Evolutionary conservation across 306 rosid genomes (phyloP).

Genomic region (Fagus sylvatica): DNA sequence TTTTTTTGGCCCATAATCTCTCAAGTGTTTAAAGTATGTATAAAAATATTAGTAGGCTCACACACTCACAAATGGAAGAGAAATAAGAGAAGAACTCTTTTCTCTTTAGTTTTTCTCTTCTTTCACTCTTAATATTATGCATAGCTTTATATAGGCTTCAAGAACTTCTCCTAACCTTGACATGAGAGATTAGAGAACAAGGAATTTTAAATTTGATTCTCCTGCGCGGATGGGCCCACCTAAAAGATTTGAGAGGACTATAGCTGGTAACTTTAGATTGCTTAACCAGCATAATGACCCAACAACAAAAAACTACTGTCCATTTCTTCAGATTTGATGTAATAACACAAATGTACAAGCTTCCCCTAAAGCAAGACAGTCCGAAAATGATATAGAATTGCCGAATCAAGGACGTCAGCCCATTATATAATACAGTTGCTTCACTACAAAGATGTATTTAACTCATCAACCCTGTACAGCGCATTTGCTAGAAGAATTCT

Average conservation of each 20-base stretch:
- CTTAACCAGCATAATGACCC: no score
- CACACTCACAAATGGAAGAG: no score
- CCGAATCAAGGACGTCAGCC: not conserved
- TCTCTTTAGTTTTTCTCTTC: no score
- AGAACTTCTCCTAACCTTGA: not conserved
- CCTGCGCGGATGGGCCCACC: not conserved
- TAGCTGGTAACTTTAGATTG: no score
- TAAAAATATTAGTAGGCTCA: no score
- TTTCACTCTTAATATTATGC: no score
- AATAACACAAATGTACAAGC: not conserved
- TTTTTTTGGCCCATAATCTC: no score
- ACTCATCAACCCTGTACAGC: conserved; percentile 10
- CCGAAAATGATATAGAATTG: not conserved
- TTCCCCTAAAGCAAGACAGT: not conserved
- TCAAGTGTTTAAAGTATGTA: no score
- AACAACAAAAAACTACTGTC: not conserved
- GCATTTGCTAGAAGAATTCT: conserved; percentile 9
- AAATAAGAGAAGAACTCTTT: no score
- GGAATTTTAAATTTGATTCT: not conserved
- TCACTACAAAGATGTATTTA: not conserved
- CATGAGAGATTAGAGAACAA: not conserved
- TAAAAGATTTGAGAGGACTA: not conserved
- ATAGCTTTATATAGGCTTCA: no score
- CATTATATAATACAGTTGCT: not conserved
- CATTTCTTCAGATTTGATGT: not conserved